phyloP scores from a whole-genome alignment of 129 eudicot genomes.

The Heracleum sosnowskyi region DNA sequence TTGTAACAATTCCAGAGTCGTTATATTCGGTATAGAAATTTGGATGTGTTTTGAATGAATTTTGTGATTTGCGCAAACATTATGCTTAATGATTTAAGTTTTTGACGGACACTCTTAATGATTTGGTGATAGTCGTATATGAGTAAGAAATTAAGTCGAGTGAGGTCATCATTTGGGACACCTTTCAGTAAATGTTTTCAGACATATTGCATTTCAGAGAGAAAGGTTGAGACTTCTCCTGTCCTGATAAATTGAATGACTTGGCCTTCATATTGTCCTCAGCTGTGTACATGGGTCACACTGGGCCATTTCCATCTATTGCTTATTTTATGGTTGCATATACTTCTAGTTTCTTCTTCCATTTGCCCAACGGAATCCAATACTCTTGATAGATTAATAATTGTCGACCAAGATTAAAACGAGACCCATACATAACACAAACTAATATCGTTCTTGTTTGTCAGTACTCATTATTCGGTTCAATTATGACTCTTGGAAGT shows the following conservation, averaged over 20 bases:
- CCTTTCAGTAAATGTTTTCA: too few species aligned
- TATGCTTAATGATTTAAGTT: too few species aligned
- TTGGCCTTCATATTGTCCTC: background rate
- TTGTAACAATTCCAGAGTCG: too few species aligned
- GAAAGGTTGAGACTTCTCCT: background rate
- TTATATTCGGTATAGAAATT: too few species aligned
- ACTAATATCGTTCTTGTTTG: background rate
- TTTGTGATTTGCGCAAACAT: background rate
- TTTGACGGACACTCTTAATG: too few species aligned
- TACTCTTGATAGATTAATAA: background rate
- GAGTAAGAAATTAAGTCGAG: too few species aligned
- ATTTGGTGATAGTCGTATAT: too few species aligned
- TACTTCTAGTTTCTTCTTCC: background rate
- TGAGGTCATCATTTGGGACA: too few species aligned
- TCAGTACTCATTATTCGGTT: constrained; percentile 33
- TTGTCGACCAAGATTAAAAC: background rate
- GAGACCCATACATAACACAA: background rate
- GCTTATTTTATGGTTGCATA: background rate
- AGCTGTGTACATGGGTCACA: background rate
- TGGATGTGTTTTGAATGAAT: too few species aligned
- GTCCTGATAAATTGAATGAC: too few species aligned
- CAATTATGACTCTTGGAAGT: constrained; percentile 21
- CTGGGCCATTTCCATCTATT: background rate
- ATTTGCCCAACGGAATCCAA: background rate
- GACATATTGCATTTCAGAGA: background rate